Evolutionary conservation across 345 rosid genomes (phyloP).

Genomic region (Gossypium arboreum): DNA sequence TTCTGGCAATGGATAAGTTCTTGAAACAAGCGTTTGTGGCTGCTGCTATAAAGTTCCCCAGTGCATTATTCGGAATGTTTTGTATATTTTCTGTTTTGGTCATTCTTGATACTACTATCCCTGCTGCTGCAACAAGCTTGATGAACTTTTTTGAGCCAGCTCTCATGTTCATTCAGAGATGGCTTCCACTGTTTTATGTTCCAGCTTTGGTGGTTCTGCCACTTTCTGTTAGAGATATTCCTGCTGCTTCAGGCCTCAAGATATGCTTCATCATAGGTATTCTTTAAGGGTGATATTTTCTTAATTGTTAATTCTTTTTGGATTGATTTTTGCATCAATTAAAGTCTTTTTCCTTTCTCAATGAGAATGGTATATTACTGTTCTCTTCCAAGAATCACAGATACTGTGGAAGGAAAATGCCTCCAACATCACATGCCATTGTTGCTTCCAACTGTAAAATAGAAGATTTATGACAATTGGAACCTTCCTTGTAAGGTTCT

Average conservation of each 20-base stretch:
- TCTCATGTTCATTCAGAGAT: slow-evolving; percentile 78
- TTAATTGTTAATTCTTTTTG: not conserved
- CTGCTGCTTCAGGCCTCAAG: slow-evolving; percentile 85
- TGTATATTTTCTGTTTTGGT: slow-evolving; percentile 80
- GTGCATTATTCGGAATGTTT: slow-evolving; percentile 94
- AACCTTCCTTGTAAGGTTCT: not conserved
- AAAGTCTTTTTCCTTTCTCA: not conserved
- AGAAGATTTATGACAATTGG: not conserved
- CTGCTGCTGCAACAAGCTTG: slow-evolving; percentile 62
- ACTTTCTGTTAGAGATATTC: slow-evolving; percentile 82
- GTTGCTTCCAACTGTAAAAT: slow-evolving; percentile 12
- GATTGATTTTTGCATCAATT: not conserved
- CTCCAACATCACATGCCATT: not conserved
- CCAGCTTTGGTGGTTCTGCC: slow-evolving; percentile 91
- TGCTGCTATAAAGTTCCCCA: slow-evolving; percentile 92
- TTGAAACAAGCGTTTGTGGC: slow-evolving; percentile 74
- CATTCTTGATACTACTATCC: slow-evolving; percentile 57
- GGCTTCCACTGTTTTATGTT: slow-evolving; percentile 95
- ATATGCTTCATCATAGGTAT: slow-evolving; percentile 78
- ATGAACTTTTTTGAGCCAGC: slow-evolving; percentile 86
- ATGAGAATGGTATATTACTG: not conserved
- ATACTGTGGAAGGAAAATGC: not conserved
- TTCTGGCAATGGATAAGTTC: slow-evolving; percentile 68
- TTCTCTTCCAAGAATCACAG: not conserved
- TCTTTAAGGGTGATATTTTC: not conserved